Percentiles rank a stretch among this genome's conserved stretches.
phyloP scores from a whole-genome alignment of 768 basidiomycete genomes.

The Pulveroboletus sp. region DNA sequence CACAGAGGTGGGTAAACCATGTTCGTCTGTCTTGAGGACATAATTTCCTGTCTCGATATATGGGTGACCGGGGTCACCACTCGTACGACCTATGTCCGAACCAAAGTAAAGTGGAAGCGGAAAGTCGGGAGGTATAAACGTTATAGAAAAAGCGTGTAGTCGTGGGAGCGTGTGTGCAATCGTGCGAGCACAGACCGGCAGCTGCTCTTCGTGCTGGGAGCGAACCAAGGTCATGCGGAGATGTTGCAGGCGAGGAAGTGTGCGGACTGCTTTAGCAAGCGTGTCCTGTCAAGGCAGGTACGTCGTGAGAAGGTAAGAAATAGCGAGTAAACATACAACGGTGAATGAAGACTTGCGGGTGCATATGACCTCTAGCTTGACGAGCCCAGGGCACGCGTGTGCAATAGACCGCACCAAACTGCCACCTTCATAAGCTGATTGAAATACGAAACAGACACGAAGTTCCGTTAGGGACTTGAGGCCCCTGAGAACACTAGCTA shows the following conservation, averaged over 20 bases:
- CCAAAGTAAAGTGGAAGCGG: conserved; percentile 47
- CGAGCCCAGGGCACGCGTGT: conserved; percentile 61
- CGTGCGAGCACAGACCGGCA: conserved; percentile 55
- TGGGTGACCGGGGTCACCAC: conserved; percentile 22
- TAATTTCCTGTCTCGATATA: conserved; percentile 50
- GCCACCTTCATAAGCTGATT: conserved; percentile 73
- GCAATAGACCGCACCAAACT: conserved; percentile 66
- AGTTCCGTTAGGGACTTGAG: conserved; percentile 55
- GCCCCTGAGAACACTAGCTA: conserved; percentile 58
- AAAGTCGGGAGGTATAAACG: conserved; percentile 61
- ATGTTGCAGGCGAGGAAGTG: conserved; percentile 61
- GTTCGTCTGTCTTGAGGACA: conserved; percentile 55
- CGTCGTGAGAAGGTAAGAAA: background rate
- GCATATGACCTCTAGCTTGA: conserved; percentile 63
- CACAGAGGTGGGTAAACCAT: conserved; percentile 59
- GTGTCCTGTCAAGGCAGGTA: conserved; percentile 19
- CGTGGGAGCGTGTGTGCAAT: conserved; percentile 69
- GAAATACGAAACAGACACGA: conserved; percentile 64
- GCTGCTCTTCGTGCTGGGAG: conserved; percentile 60
- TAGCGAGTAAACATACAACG: conserved; percentile 42
- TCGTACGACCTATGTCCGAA: conserved; percentile 38
- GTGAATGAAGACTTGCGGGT: conserved; percentile 70
- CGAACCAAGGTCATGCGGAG: conserved; percentile 65
- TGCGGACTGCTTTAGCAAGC: conserved; percentile 60
- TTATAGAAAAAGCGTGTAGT: conserved; percentile 59